Percentiles rank a stretch among this genome's conserved stretches.
Evolutionary conservation across 148 eudicot genomes (phyloP).

Genomic region (Dianthus caryophyllus): DNA sequence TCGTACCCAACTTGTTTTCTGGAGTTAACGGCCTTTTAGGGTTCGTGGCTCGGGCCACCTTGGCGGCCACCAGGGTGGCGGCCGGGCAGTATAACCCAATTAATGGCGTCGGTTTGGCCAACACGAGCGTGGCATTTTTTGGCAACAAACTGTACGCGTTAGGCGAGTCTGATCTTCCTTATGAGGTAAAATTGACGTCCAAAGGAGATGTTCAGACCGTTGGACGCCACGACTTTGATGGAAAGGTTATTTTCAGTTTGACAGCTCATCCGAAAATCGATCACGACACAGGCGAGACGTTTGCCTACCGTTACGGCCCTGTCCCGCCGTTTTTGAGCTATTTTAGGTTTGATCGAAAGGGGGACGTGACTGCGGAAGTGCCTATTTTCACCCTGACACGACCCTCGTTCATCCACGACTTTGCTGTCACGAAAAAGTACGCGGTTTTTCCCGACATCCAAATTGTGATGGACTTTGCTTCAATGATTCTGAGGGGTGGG

Average conservation of each 20-base stretch:
- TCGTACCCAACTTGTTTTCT: conserved; percentile 49
- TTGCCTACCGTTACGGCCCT: conserved; percentile 41
- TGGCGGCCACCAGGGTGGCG: conserved; percentile 28
- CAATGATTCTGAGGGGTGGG: conserved; percentile 32
- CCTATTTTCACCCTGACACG: conserved; percentile 39
- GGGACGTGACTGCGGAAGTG: conserved; percentile 39
- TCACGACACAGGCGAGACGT: conserved; percentile 41
- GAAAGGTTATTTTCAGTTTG: conserved; percentile 45
- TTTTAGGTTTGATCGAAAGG: conserved; percentile 40
- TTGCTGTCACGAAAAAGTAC: conserved; percentile 46
- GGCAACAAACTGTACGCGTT: conserved; percentile 44
- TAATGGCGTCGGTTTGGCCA: conserved; percentile 50
- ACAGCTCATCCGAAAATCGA: conserved; percentile 71
- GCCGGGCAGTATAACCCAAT: conserved; percentile 37
- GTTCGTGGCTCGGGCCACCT: conserved; percentile 40
- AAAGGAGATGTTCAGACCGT: conserved; percentile 50
- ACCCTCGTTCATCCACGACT: conserved; percentile 48
- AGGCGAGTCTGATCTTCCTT: conserved; percentile 63
- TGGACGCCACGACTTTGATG: conserved; percentile 46
- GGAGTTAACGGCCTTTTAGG: conserved; percentile 47
- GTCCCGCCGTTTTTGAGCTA: conserved; percentile 43
- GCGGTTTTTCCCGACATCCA: conserved; percentile 38
- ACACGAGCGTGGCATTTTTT: conserved; percentile 49
- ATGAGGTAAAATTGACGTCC: conserved; percentile 32
- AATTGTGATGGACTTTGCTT: conserved; percentile 34